phyloP scores from a whole-genome alignment of 2,329 filamentous ascomycete species.

The Sporothrix globosa region DNA sequence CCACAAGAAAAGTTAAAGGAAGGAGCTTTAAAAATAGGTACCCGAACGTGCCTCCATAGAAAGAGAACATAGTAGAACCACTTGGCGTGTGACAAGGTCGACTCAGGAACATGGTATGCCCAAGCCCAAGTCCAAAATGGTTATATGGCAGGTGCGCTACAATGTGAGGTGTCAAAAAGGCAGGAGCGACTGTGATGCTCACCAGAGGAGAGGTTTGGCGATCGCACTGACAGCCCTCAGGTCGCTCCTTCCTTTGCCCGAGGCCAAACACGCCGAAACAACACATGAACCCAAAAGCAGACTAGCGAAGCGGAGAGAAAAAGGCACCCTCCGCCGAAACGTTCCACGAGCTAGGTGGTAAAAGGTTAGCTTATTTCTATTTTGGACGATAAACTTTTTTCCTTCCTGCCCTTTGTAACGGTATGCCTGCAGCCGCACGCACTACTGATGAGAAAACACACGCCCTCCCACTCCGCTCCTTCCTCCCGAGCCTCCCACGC shows the following conservation, averaged over 20 bases:
- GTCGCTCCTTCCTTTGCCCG: not conserved
- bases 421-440: slow-evolving; percentile 17
- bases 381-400: slow-evolving; percentile 37
- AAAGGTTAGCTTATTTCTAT: slow-evolving; percentile 34
- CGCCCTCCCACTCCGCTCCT: not conserved
- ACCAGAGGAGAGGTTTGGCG: no score
- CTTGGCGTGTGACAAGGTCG: no score
- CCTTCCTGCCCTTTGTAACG: slow-evolving; percentile 17
- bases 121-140: no score
- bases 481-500: not conserved
- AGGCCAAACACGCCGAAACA: slow-evolving; percentile 18
- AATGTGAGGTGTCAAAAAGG: no score
- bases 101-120: no score
- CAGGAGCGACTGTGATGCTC: no score
- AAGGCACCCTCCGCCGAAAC: slow-evolving; percentile 30
- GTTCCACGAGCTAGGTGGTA: not conserved
- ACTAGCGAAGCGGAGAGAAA: slow-evolving; percentile 26
- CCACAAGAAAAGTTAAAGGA: not conserved
- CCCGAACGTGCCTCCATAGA: no score
- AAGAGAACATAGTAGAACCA: no score
- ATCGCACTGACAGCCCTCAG: no score
- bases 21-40: not conserved
- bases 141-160: no score
- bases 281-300: slow-evolving; percentile 9
- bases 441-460: slow-evolving; percentile 11